Base-by-base conservation (phyloP, 345 rosid genomes). In the Erodium maritimum region DNA sequence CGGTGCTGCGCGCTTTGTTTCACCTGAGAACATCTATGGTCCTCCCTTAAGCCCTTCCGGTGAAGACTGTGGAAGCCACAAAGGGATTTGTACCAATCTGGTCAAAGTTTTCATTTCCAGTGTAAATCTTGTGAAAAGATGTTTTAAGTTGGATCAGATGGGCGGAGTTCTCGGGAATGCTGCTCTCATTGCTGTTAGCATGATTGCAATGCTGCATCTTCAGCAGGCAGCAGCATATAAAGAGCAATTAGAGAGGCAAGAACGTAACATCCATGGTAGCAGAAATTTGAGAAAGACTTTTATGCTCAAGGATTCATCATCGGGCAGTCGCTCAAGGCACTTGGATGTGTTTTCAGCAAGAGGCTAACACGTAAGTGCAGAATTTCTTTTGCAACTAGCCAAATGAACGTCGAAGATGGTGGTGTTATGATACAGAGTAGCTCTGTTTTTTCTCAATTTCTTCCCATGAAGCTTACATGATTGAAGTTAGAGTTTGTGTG, bases 311-410 rank as follows among this genome's bases (percentile, higher is more conserved):
- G 69, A 61, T 21, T 67, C 84, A 17, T 73, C 84, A 42, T 66
- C 81, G 42, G 61, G 57, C 22, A 61, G 48, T 63, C 58, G 22
- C 59, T 59, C 74, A 61, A 73, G 79, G 67, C 84, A 68, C 25
- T 68, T 89, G 76, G 88, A 89, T 73, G 99, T 86, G 65, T 73
- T 74, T 77, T 70, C 75, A 67, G 95, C 95, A 50, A 80, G 85
- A 64, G 96, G 96, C 66, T 93, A 64, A 79, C 66, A 64, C 54
- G 17, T 52, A 59, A 54, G 52, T 60, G 22, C 48, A 21, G 46
- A 52, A 29, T 12, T 52, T 63, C 42, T 60, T 46, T 23, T 7
- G 29, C 50, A 7, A 60, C 57, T 50, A 16, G 52, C 45, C 23
- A 17, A 59, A 58, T 52, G 51, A 20, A 19, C 58, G 64, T 52